phyloP scores from a whole-genome alignment of 306 rosid species.

The Prunus mume region DNA sequence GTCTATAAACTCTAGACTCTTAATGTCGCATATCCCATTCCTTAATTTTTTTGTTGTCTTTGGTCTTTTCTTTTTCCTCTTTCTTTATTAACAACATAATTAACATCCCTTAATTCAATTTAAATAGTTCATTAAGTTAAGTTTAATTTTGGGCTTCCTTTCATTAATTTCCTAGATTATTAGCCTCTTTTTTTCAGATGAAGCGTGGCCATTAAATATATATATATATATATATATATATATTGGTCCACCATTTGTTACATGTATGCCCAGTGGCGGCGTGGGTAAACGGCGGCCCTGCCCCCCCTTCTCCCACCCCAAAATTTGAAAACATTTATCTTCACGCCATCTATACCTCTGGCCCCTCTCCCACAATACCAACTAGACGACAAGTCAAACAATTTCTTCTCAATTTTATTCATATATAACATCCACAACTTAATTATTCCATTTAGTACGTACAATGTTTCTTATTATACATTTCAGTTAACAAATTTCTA shows the following conservation, averaged over 20 bases:
- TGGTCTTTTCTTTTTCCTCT: too few species aligned
- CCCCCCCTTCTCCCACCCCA: conserved; percentile 12
- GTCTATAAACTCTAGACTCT: neutral
- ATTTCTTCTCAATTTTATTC: neutral
- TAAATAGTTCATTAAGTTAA: too few species aligned
- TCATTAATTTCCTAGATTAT: too few species aligned
- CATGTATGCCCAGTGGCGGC: conserved; percentile 9
- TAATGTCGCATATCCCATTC: neutral
- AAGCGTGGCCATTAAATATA: too few species aligned
- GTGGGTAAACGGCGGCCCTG: conserved; percentile 3
- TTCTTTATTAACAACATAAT: too few species aligned
- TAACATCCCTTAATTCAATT: too few species aligned
- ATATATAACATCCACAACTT: too few species aligned
- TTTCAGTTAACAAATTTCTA: too few species aligned
- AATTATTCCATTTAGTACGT: too few species aligned
- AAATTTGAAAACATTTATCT: neutral
- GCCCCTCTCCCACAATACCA: neutral
- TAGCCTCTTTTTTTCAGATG: too few species aligned
- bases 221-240: neutral
- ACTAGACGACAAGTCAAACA: neutral
- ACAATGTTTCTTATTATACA: too few species aligned
- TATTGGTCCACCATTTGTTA: conserved; percentile 5
- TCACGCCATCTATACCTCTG: neutral
- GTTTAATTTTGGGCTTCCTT: too few species aligned
- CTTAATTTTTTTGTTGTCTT: neutral